These are phyloP conservation scores for Chaetomium cochliodes DNA, from an alignment of 495 filamentous ascomycete genomes.

Conservation along the genomic window DNA sequence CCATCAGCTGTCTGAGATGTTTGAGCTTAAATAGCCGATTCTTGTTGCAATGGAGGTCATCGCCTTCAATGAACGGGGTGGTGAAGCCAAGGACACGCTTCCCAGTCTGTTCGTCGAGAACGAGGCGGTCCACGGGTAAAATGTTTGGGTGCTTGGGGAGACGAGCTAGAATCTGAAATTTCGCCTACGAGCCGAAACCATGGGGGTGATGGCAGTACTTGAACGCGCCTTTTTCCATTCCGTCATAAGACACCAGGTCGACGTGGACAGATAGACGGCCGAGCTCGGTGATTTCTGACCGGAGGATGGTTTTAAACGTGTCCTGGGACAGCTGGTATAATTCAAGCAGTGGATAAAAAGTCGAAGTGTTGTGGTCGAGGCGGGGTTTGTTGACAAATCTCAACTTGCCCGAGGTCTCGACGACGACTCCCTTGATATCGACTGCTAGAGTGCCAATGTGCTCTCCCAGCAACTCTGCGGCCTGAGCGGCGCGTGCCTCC, in stretches of 20 bases:
- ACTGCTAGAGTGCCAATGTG: not conserved
- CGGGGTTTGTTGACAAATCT: not conserved
- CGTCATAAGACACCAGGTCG: not conserved
- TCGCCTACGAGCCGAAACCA: not conserved
- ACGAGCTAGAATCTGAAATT: not conserved
- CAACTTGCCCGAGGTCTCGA: not conserved
- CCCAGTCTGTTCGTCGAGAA: constrained; percentile 39
- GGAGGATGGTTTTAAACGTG: not conserved
- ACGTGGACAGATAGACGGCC: not conserved
- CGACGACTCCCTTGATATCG: not conserved
- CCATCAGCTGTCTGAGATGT: not conserved
- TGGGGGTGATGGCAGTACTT: not conserved
- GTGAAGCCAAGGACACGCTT: constrained; percentile 44
- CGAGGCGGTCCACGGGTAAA: constrained; percentile 38
- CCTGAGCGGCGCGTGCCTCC: not conserved
- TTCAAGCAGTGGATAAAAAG: not conserved
- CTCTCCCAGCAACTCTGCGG: not conserved
- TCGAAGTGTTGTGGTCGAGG: not conserved
- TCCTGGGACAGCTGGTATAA: not conserved
- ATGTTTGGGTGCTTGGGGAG: constrained; percentile 37
- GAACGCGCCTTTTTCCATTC: not conserved
- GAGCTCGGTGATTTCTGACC: not conserved
- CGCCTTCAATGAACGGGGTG: constrained; percentile 39
- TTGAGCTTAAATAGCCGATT: not conserved
- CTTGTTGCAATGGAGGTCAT: constrained; percentile 31